phyloP scores from a whole-genome alignment of 139 green algal species.

The Edaphochlamys debaryana region DNA sequence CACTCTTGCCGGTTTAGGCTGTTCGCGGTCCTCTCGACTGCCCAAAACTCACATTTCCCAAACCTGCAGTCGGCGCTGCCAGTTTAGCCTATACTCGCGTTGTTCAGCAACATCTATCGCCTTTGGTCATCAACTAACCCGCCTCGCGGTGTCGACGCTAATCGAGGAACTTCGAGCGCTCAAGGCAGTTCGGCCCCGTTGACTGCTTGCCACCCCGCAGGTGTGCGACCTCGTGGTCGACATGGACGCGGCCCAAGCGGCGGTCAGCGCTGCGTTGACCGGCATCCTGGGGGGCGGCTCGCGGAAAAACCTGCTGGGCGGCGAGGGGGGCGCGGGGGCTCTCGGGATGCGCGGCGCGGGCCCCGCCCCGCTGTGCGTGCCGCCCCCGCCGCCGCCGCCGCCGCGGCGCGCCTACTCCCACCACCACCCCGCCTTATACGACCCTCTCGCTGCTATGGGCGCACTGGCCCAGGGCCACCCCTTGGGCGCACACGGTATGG shows the following conservation, averaged over 20 bases:
- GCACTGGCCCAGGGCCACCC: too few species aligned
- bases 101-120: too few species aligned
- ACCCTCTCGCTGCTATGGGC: not conserved
- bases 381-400: not conserved
- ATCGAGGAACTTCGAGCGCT: too few species aligned
- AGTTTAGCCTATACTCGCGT: too few species aligned
- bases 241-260: constrained; percentile 13
- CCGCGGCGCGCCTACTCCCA: not conserved
- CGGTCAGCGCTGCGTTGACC: constrained; percentile 30
- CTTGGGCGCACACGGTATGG: not conserved
- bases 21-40: too few species aligned
- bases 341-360: not conserved
- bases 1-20: too few species aligned
- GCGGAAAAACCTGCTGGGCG: not conserved
- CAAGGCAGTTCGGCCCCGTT: too few species aligned
- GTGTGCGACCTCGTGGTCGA: constrained; percentile 33
- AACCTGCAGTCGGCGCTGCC: too few species aligned
- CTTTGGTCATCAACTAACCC: too few species aligned
- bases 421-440: not conserved
- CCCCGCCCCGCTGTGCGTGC: not conserved
- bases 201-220: too few species aligned
- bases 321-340: not conserved
- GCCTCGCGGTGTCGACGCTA: too few species aligned
- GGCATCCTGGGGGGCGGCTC: constrained; percentile 1
- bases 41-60: too few species aligned